These are phyloP conservation scores for Chaetothyriales sp. DNA, from an alignment of 2,329 filamentous ascomycete genomes.

Conservation along the genomic window DNA sequence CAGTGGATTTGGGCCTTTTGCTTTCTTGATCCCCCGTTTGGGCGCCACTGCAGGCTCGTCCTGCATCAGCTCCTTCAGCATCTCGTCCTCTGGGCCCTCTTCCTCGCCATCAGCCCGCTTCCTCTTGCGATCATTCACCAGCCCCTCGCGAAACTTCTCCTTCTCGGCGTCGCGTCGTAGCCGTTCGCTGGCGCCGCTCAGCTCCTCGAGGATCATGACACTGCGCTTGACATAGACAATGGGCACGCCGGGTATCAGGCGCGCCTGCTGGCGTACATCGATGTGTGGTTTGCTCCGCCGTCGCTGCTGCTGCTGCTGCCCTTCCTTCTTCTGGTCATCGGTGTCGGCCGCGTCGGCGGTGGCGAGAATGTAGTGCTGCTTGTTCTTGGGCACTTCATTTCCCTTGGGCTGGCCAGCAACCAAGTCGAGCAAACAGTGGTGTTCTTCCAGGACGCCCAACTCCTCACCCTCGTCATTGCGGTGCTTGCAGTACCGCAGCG, in stretches of 20 bases:
- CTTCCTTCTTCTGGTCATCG: conserved; percentile 8
- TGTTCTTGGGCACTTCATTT: conserved; percentile 28
- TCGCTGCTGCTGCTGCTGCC: conserved; percentile 17
- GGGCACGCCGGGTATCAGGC: conserved; percentile 33
- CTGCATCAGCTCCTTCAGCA: conserved; percentile 7
- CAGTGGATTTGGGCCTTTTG: conserved; percentile 33
- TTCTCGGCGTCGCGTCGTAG: conserved; percentile 30
- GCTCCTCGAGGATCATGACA: conserved; percentile 35
- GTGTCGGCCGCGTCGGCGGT: conserved; percentile 26
- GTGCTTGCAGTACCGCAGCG: conserved; percentile 34
- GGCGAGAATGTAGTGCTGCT: conserved; percentile 34
- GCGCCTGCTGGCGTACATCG: conserved; percentile 26
- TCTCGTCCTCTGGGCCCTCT: conserved; percentile 11
- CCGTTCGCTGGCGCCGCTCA: conserved; percentile 29
- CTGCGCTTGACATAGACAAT: conserved; percentile 37
- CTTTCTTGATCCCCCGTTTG: conserved; percentile 23
- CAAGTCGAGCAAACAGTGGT: conserved; percentile 30
- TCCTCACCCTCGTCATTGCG: conserved; percentile 26
- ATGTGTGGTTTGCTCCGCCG: conserved; percentile 19
- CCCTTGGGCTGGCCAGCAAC: conserved; percentile 19
- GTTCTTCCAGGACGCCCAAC: conserved; percentile 15
- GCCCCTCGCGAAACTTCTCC: conserved; percentile 31
- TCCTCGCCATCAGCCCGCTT: conserved; percentile 23
- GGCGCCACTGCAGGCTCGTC: conserved; percentile 17
- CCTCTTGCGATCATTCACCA: conserved; percentile 21